Evolutionary conservation across 768 basidiomycete genomes (phyloP).

Genomic region (Cystoderma amianthinum): DNA sequence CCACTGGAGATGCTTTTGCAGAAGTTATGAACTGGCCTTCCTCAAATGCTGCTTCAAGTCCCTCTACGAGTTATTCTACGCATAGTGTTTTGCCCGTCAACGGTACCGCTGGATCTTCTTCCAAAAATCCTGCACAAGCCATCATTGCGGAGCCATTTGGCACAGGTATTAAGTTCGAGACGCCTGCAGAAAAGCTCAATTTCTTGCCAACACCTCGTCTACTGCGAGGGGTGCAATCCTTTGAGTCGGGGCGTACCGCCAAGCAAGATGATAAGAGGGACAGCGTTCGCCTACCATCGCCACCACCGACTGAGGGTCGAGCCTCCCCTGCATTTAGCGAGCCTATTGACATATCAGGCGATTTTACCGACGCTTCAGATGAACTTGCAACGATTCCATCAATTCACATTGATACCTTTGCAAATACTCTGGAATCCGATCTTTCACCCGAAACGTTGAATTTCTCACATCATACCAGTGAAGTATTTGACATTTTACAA

Average conservation of each 20-base stretch:
- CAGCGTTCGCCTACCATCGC: not conserved
- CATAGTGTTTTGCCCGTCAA: conserved; percentile 17
- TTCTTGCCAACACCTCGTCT: conserved; percentile 41
- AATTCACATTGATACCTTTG: conserved; percentile 4
- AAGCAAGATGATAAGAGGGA: conserved; percentile 34
- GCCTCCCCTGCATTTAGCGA: not conserved
- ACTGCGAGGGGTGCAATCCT: conserved; percentile 83
- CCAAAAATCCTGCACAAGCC: conserved; percentile 15
- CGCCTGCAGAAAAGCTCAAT: conserved; percentile 42
- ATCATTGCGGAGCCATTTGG: conserved; percentile 58
- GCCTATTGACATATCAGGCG: not conserved
- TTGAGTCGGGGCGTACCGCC: conserved; percentile 77
- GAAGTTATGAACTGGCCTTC: conserved; percentile 60
- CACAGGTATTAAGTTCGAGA: conserved; percentile 51
- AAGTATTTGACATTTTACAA: conserved; percentile 77
- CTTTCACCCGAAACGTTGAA: conserved; percentile 40
- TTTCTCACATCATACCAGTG: conserved; percentile 61
- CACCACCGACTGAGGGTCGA: not conserved
- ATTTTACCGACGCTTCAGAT: not conserved
- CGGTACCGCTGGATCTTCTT: conserved; percentile 16
- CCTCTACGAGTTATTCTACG: conserved; percentile 28
- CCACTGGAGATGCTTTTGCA: conserved; percentile 48
- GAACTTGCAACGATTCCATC: not conserved
- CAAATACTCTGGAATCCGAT: conserved; percentile 15
- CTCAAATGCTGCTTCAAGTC: conserved; percentile 26